Evolutionary conservation across 1,284 basidiomycete genomes (phyloP).

Genomic region (Hemileia vastatrix): DNA sequence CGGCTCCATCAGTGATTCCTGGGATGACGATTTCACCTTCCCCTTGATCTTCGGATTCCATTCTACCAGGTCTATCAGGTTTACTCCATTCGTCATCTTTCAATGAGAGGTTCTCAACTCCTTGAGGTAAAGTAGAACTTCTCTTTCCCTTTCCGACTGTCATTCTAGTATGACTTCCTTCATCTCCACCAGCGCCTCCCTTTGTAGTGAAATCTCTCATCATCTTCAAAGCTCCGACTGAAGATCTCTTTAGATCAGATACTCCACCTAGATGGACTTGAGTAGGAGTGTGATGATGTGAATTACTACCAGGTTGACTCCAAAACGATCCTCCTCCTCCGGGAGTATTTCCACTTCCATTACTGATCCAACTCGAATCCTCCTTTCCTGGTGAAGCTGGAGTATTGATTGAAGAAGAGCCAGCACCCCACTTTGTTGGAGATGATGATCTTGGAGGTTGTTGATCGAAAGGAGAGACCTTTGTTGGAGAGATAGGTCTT

Average conservation of each 20-base stretch:
- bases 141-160: conserved; percentile 31
- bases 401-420: no score
- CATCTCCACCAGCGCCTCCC: conserved; percentile 19
- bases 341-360: conserved; percentile 23
- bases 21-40: conserved; percentile 37
- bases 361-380: conserved; percentile 31
- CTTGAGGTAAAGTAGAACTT: conserved; percentile 23
- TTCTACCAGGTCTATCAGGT: conserved; percentile 33
- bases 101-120: not conserved
- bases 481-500: no score
- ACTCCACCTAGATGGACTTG: conserved; percentile 37
- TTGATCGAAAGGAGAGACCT: no score
- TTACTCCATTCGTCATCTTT: conserved; percentile 25
- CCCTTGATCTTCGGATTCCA: conserved; percentile 37
- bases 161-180: conserved; percentile 29
- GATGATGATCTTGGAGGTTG: no score
- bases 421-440: no score
- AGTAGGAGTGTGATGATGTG: conserved; percentile 25
- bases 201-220: conserved; percentile 36
- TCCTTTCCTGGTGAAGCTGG: no score
- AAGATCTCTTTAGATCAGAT: conserved; percentile 35
- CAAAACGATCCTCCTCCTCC: conserved; percentile 34
- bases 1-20: conserved; percentile 39
- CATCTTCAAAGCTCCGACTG: conserved; percentile 37
- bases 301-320: conserved; percentile 23